Conservation (phyloP, 371 early-diverging fungal genomes). For the Globomyces sp. region DNA sequence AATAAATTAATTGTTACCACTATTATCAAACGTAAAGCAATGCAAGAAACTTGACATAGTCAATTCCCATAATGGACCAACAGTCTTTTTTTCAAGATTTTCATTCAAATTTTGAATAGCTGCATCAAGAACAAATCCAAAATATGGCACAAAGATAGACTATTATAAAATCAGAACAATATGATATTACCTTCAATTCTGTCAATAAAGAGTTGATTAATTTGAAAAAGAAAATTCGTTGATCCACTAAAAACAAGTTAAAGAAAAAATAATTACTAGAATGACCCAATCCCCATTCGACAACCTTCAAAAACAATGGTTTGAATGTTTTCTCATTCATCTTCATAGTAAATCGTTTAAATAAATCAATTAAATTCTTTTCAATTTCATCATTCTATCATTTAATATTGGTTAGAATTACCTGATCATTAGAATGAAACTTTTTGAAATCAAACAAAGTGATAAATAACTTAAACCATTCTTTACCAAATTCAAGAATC, state of each 20-base stretch:
- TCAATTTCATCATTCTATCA: conserved; percentile 63
- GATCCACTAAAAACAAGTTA: background rate
- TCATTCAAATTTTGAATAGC: conserved; percentile 42
- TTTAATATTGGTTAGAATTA: conserved; percentile 16
- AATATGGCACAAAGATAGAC: conserved; percentile 84
- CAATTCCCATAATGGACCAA: conserved; percentile 49
- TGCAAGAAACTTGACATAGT: conserved; percentile 43
- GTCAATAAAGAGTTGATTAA: conserved; percentile 67
- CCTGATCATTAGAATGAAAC: background rate
- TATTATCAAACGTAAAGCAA: conserved; percentile 43
- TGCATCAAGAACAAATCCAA: conserved; percentile 71
- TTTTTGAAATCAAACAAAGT: conserved; percentile 58
- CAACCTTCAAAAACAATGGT: conserved; percentile 83
- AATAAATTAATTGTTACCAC: conserved; percentile 23
- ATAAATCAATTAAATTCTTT: conserved; percentile 63
- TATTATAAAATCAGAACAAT: no score
- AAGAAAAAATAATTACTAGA: background rate
- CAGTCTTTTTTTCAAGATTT: conserved; percentile 43
- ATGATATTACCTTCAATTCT: conserved; percentile 56
- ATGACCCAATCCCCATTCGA: conserved; percentile 76
- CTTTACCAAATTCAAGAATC: conserved; percentile 69
- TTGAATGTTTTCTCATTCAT: conserved; percentile 92
- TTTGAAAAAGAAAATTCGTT: conserved; percentile 72
- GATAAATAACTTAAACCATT: conserved; percentile 82
- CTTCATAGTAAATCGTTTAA: conserved; percentile 80